Evolutionary conservation across 2,329 filamentous ascomycete genomes (phyloP).

Genomic region (Gnomoniopsis smithogilvyi): DNA sequence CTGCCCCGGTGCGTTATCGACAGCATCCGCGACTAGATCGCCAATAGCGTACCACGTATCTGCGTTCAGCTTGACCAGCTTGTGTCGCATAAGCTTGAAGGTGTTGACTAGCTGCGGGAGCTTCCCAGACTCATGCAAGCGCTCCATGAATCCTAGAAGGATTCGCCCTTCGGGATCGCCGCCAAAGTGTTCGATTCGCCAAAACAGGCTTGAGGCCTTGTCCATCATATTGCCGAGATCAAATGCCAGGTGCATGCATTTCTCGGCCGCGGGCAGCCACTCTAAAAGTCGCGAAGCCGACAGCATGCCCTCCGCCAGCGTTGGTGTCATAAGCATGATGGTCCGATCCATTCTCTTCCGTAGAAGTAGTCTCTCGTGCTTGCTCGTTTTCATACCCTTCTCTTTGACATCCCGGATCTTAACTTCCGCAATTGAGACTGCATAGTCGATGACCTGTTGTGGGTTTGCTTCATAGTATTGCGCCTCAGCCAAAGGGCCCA

Average conservation of each 20-base stretch:
- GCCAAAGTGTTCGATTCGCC: constrained; percentile 26
- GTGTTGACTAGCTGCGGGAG: constrained; percentile 29
- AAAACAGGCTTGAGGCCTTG: constrained; percentile 28
- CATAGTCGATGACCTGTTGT: constrained; percentile 29
- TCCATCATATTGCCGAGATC: constrained; percentile 18
- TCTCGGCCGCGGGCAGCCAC: constrained; percentile 13
- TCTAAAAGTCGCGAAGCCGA: background rate
- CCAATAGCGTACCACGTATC: constrained; percentile 22
- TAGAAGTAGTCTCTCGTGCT: background rate
- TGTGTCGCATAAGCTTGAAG: constrained; percentile 30
- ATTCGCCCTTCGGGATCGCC: constrained; percentile 23
- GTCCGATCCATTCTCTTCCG: constrained; percentile 22
- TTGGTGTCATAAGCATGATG: constrained; percentile 30
- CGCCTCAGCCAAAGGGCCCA: constrained; percentile 28
- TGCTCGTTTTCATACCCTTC: background rate
- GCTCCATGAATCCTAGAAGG: constrained; percentile 28
- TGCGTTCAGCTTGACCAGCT: constrained; percentile 14
- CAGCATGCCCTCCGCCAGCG: constrained; percentile 23
- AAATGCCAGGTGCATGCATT: constrained; percentile 24
- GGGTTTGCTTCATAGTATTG: constrained; percentile 35
- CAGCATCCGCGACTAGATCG: constrained; percentile 30
- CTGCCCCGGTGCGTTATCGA: constrained; percentile 26
- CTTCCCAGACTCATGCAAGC: constrained; percentile 28
- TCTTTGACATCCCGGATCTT: background rate
- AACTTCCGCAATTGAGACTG: constrained; percentile 20